Conservation (phyloP, 75 land plant genomes). For the Sequoiadendron giganteum region DNA sequence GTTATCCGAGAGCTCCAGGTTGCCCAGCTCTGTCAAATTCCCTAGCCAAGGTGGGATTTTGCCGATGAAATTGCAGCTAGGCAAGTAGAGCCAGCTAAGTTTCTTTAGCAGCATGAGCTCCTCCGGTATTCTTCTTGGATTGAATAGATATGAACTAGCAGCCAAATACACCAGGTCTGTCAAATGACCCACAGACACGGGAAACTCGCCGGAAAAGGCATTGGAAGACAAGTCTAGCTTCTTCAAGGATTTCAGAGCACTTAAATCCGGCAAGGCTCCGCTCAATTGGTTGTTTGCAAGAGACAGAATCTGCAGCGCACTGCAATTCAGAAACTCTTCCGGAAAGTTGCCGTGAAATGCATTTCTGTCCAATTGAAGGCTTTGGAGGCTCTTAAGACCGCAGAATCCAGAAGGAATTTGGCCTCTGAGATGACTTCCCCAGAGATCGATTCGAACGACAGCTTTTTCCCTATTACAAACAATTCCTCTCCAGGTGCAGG, state of each 20-base stretch:
- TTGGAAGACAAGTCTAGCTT: conserved; percentile 53
- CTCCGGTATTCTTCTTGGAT: conserved; percentile 33
- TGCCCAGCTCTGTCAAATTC: conserved; percentile 1
- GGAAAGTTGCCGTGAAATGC: conserved; percentile 34
- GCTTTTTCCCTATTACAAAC: conserved; percentile 34
- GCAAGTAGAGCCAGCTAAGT: conserved; percentile 5
- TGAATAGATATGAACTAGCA: conserved; percentile 48
- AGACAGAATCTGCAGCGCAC: conserved; percentile 39
- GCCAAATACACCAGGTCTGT: conserved; percentile 23
- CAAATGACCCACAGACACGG: conserved; percentile 40
- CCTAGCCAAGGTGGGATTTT: conserved; percentile 13
- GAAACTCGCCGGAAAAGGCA: conserved; percentile 48
- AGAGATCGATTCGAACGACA: conserved; percentile 44
- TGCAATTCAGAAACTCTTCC: conserved; percentile 25
- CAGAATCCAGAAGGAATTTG: conserved; percentile 43
- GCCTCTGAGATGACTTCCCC: conserved; percentile 37
- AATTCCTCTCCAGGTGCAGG: conserved; percentile 62
- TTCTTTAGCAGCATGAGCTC: conserved; percentile 33
- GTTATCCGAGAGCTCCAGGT: conserved; percentile 15
- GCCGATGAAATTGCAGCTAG: conserved; percentile 11
- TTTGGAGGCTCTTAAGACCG: conserved; percentile 40
- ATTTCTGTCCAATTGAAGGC: conserved; percentile 53
- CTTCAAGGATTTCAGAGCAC: conserved; percentile 24
- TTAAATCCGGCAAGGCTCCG: conserved; percentile 56
- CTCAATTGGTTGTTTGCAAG: conserved; percentile 51